These are phyloP conservation scores for Clarireedia homoeocarpa DNA, from an alignment of 2,329 filamentous ascomycete species.

Conservation along the genomic window DNA sequence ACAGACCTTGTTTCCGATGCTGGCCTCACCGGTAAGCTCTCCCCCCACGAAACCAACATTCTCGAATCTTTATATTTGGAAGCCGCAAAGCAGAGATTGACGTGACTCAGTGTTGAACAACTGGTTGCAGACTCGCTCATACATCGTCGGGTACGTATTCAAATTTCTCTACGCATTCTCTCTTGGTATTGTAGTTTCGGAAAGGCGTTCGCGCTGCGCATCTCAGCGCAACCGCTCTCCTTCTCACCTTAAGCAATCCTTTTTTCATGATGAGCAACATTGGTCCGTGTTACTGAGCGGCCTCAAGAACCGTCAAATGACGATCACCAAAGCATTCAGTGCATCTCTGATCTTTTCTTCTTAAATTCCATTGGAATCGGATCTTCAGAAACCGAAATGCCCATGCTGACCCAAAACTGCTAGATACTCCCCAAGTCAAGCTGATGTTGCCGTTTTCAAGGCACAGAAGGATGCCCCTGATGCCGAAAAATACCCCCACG, in stretches of 20 bases:
- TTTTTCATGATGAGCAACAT: constrained; percentile 70
- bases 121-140: constrained; percentile 69
- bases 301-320: constrained; percentile 85
- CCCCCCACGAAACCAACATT: background rate
- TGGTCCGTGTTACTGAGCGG: constrained; percentile 96
- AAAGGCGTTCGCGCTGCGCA: constrained; percentile 13
- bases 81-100: constrained; percentile 23
- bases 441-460: constrained; percentile 95
- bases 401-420: constrained; percentile 25
- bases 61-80: constrained; percentile 10
- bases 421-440: constrained; percentile 65
- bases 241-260: constrained; percentile 17
- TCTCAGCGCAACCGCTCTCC: constrained; percentile 15
- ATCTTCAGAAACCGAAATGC: constrained; percentile 11
- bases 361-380: constrained; percentile 13
- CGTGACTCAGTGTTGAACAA: constrained; percentile 55
- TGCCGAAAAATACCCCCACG: constrained; percentile 83
- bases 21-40: constrained; percentile 47
- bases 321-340: constrained; percentile 66
- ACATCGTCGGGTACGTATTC: constrained; percentile 70
- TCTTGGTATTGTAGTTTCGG: constrained; percentile 11
- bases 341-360: constrained; percentile 59
- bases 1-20: constrained; percentile 58
- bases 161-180: constrained; percentile 12
- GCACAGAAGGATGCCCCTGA: constrained; percentile 69